A percentile compares a stretch with the other conserved stretches of the same genome.
Evolutionary conservation across 768 basidiomycete species (phyloP).

Genomic region (Tulasnella sp.): DNA sequence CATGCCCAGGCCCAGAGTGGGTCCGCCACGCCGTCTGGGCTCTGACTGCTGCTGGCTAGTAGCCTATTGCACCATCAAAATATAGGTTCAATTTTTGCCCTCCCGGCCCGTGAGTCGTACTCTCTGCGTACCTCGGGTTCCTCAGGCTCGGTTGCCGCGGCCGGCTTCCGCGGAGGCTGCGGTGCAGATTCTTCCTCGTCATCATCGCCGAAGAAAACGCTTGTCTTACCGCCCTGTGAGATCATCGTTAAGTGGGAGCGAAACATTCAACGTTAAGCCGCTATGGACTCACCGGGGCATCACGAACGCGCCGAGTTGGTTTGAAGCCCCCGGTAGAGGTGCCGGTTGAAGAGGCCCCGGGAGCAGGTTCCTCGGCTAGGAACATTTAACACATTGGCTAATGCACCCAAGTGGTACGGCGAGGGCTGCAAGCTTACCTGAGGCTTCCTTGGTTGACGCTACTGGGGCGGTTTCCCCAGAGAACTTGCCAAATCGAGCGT

Average conservation of each 20-base stretch:
- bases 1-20: conserved; percentile 12
- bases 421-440: conserved; percentile 17
- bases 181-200: conserved; percentile 25
- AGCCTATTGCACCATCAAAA: neutral
- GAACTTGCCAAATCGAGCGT: conserved; percentile 64
- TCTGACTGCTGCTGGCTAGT: neutral
- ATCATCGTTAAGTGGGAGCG: neutral
- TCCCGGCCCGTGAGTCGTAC: neutral
- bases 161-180: neutral
- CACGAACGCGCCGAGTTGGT: conserved; percentile 30
- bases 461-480: conserved; percentile 30
- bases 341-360: neutral
- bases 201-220: conserved; percentile 23
- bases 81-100: neutral
- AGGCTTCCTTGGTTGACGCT: conserved; percentile 22
- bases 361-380: conserved; percentile 3
- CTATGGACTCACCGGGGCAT: conserved; percentile 20
- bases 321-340: conserved; percentile 25
- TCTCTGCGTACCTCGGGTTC: neutral
- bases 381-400: conserved; percentile 11
- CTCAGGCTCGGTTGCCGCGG: conserved; percentile 5
- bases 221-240: conserved; percentile 24
- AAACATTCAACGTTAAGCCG: neutral
- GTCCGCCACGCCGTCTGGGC: neutral
- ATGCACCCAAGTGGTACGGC: conserved; percentile 18